These are phyloP conservation scores for Botryotinia calthae DNA, from an alignment of 2,329 filamentous ascomycete genomes.

Conservation along the genomic window DNA sequence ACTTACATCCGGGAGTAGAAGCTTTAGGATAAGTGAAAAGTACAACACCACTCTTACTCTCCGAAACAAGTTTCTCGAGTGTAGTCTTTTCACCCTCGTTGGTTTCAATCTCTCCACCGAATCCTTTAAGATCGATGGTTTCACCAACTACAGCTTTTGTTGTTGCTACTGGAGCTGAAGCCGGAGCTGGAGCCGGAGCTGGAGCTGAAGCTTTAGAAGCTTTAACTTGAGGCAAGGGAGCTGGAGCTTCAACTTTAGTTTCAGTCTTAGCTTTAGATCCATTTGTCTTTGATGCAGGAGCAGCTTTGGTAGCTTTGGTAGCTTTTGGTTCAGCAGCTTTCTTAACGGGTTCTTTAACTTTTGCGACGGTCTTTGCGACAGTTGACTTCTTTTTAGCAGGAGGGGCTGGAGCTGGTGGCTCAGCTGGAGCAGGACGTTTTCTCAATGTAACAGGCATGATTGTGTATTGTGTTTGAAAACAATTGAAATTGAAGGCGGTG, in stretches of 20 bases:
- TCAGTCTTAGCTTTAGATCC: constrained; percentile 36
- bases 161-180: constrained; percentile 32
- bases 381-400: constrained; percentile 48
- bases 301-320: background rate
- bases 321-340: constrained; percentile 10
- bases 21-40: constrained; percentile 96
- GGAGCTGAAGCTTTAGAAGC: constrained; percentile 24
- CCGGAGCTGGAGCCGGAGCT: constrained; percentile 29
- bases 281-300: constrained; percentile 46
- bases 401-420: constrained; percentile 46
- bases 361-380: constrained; percentile 42
- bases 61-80: constrained; percentile 74
- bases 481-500: constrained; percentile 21
- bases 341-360: constrained; percentile 38
- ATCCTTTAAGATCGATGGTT: constrained; percentile 54
- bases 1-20: constrained; percentile 88
- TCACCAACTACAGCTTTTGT: constrained; percentile 51
- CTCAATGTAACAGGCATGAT: constrained; percentile 58
- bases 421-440: constrained; percentile 58
- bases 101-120: constrained; percentile 74
- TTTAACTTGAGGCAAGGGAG: constrained; percentile 36
- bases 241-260: constrained; percentile 42
- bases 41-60: constrained; percentile 82
- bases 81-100: constrained; percentile 80
- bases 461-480: constrained; percentile 17